Conservation (phyloP, 2,329 filamentous ascomycete genomes). For the Dryadomyces quercus-mongolicae region DNA sequence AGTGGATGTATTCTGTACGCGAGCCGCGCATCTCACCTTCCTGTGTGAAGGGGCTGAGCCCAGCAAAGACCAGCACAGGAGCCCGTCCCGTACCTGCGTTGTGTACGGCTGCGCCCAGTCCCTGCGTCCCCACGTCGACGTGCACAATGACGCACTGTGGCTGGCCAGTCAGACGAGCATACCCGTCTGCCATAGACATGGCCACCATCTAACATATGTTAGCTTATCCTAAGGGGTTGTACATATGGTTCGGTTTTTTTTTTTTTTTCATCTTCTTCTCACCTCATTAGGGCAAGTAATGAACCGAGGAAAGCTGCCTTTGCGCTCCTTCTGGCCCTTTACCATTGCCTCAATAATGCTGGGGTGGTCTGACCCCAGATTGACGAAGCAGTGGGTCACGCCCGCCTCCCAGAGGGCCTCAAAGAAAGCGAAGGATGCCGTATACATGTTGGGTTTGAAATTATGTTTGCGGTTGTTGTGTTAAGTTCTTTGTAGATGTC, state of each 20-base stretch:
- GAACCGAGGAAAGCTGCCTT: constrained; percentile 49
- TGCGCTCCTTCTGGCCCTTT: constrained; percentile 54
- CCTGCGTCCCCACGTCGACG: constrained; percentile 64
- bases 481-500: no score
- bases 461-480: no score
- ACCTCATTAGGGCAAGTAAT: constrained; percentile 66
- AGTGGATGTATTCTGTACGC: constrained; percentile 30
- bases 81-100: constrained; percentile 58
- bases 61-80: constrained; percentile 41
- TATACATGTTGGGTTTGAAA: constrained; percentile 41
- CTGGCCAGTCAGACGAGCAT: constrained; percentile 52
- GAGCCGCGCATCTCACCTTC: constrained; percentile 29
- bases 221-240: background rate
- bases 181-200: constrained; percentile 64
- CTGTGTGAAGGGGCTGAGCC: constrained; percentile 28
- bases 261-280: constrained; percentile 3
- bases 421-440: constrained; percentile 70
- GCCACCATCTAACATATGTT: constrained; percentile 51
- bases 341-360: constrained; percentile 66
- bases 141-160: constrained; percentile 62
- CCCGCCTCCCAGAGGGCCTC: constrained; percentile 66
- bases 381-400: constrained; percentile 46
- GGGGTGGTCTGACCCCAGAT: constrained; percentile 52
- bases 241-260: background rate
- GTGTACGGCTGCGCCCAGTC: constrained; percentile 58